Evolutionary conservation across 495 filamentous ascomycete species (phyloP).

Genomic region (Xylaria intraflava): DNA sequence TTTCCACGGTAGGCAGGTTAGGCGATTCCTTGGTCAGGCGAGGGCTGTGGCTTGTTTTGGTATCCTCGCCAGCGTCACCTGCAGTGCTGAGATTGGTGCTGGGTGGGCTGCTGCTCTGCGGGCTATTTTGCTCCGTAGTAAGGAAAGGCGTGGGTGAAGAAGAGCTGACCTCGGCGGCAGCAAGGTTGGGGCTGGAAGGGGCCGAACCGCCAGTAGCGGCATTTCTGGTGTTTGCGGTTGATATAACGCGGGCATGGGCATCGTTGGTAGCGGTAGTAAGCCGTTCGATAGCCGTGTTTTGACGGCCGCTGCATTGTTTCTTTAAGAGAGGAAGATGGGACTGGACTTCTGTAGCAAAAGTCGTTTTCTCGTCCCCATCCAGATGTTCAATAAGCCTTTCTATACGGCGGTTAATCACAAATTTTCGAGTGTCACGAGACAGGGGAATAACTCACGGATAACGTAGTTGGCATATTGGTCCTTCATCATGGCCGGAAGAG

Average conservation of each 20-base stretch:
- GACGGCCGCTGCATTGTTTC: slow-evolving; percentile 68
- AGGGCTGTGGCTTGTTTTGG: neutral
- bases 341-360: slow-evolving; percentile 65
- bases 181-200: slow-evolving; percentile 30
- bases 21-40: neutral
- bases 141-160: slow-evolving; percentile 51
- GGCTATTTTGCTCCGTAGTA: slow-evolving; percentile 58
- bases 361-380: slow-evolving; percentile 54
- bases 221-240: slow-evolving; percentile 10
- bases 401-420: slow-evolving; percentile 32
- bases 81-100: slow-evolving; percentile 51
- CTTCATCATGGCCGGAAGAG: slow-evolving; percentile 69
- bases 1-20: slow-evolving; percentile 12
- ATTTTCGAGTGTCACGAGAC: neutral
- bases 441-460: slow-evolving; percentile 64
- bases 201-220: slow-evolving; percentile 10
- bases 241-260: slow-evolving; percentile 15
- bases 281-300: slow-evolving; percentile 65
- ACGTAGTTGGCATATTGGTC: slow-evolving; percentile 97
- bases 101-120: slow-evolving; percentile 54
- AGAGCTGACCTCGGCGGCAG: slow-evolving; percentile 46
- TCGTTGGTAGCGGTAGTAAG: slow-evolving; percentile 38
- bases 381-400: slow-evolving; percentile 75
- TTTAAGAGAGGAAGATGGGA: slow-evolving; percentile 67
- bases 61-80: slow-evolving; percentile 31